Conservation (phyloP, 805 yeast genomes). For the Komagataella pseudopastoris region DNA sequence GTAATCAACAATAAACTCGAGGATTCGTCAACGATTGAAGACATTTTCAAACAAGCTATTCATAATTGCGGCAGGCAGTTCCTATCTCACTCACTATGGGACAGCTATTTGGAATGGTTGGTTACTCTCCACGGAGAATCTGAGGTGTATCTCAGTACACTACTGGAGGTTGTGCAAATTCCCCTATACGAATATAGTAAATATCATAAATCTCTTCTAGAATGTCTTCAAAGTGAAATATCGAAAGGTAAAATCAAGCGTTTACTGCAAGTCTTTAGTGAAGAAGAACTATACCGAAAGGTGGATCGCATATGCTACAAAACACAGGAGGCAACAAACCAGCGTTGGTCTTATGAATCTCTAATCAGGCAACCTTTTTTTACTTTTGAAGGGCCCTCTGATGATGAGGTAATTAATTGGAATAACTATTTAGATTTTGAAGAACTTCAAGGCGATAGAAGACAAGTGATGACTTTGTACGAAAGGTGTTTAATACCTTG, state of each 20-base stretch:
- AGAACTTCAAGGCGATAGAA: slow-evolving; percentile 11
- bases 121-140: slow-evolving; percentile 20
- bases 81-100: slow-evolving; percentile 76
- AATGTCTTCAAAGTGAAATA: slow-evolving; percentile 3
- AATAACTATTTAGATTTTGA: slow-evolving; percentile 41
- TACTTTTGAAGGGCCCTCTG: slow-evolving; percentile 29
- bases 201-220: slow-evolving; percentile 42
- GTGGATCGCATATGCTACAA: slow-evolving; percentile 20
- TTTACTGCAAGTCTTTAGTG: slow-evolving; percentile 14
- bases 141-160: slow-evolving; percentile 23
- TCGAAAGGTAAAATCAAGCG: slow-evolving; percentile 12
- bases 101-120: slow-evolving; percentile 54
- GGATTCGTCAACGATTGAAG: slow-evolving; percentile 18
- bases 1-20: slow-evolving; percentile 27
- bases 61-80: slow-evolving; percentile 54
- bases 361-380: slow-evolving; percentile 45
- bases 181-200: slow-evolving; percentile 84
- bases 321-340: slow-evolving; percentile 39
- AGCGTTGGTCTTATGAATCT: slow-evolving; percentile 65
- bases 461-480: slow-evolving; percentile 34
- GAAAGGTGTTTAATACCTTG: slow-evolving; percentile 66
- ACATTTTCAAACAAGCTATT: slow-evolving; percentile 34
- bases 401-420: slow-evolving; percentile 43
- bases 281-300: slow-evolving; percentile 6
- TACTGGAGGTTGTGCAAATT: slow-evolving; percentile 31